A percentile compares a stretch with the other conserved stretches of the same genome.
Evolutionary conservation across 1,284 basidiomycete species (phyloP).

Genomic region (Mycena sp.): DNA sequence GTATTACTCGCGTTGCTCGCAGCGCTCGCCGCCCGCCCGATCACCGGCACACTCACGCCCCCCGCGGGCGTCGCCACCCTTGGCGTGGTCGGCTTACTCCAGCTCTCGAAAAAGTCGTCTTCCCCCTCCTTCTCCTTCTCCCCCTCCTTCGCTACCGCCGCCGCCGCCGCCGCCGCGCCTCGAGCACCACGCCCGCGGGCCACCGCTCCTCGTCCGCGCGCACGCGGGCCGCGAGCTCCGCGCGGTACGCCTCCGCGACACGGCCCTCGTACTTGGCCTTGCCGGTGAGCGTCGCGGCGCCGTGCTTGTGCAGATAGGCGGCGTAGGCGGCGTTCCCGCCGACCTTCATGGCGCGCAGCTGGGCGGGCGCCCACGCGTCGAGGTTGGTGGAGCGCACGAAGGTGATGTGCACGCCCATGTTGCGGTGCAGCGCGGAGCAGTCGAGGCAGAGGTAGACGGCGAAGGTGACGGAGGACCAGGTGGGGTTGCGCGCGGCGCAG

Average conservation of each 20-base stretch:
- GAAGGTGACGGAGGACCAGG: conserved; percentile 97
- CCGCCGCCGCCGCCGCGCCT: conserved; percentile 64
- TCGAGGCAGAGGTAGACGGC: conserved; percentile 98
- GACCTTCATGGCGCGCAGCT: conserved; percentile 96
- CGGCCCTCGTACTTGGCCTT: conserved; percentile 88
- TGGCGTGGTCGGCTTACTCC: conserved; percentile 85
- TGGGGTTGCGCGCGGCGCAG: conserved; percentile 96
- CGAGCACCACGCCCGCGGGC: conserved; percentile 80
- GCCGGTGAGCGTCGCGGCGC: conserved; percentile 78
- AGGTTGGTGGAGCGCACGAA: conserved; percentile 98
- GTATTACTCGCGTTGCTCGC: not conserved
- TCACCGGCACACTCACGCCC: conserved; percentile 44
- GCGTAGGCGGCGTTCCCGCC: conserved; percentile 92
- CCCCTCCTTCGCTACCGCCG: conserved; percentile 55
- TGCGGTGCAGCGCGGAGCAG: conserved; percentile 95
- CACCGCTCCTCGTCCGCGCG: conserved; percentile 81
- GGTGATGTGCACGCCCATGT: conserved; percentile 98
- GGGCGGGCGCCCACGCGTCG: conserved; percentile 92
- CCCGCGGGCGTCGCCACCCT: conserved; percentile 43
- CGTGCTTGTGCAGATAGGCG: conserved; percentile 93
- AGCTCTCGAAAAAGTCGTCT: conserved; percentile 96
- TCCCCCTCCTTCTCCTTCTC: conserved; percentile 77
- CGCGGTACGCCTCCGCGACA: conserved; percentile 90
- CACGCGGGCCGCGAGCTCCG: conserved; percentile 88
- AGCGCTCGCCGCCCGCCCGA: conserved; percentile 51